These are phyloP conservation scores for Kwoniella europaea DNA, from an alignment of 768 basidiomycete genomes.

Conservation along the genomic window DNA sequence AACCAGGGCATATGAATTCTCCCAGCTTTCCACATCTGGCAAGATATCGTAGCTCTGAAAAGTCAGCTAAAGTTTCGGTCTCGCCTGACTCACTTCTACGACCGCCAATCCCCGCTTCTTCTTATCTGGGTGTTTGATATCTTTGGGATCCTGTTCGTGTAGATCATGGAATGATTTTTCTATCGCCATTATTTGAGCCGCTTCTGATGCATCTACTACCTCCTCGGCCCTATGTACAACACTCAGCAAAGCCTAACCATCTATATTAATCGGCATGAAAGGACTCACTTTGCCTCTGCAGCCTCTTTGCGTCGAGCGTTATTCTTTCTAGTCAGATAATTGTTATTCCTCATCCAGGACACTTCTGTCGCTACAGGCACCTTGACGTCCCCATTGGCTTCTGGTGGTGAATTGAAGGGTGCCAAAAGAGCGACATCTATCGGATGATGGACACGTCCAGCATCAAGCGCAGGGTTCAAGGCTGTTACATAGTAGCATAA, in stretches of 20 bases:
- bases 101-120: slow-evolving; percentile 41
- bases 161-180: slow-evolving; percentile 50
- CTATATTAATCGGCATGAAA: no score
- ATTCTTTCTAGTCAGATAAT: slow-evolving; percentile 67
- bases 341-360: slow-evolving; percentile 89
- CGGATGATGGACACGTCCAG: slow-evolving; percentile 60
- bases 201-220: slow-evolving; percentile 52
- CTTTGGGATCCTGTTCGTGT: slow-evolving; percentile 21
- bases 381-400: slow-evolving; percentile 56
- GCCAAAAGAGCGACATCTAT: slow-evolving; percentile 65
- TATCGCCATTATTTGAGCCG: slow-evolving; percentile 53
- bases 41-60: slow-evolving; percentile 49
- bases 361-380: slow-evolving; percentile 66
- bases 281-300: slow-evolving; percentile 34
- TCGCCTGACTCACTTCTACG: slow-evolving; percentile 41
- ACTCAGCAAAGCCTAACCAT: background rate
- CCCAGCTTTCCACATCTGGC: slow-evolving; percentile 49
- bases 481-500: slow-evolving; percentile 49
- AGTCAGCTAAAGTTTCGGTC: background rate
- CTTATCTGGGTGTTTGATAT: slow-evolving; percentile 41
- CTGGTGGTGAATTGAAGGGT: slow-evolving; percentile 59
- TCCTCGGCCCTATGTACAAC: slow-evolving; percentile 21
- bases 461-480: slow-evolving; percentile 71
- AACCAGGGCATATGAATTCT: slow-evolving; percentile 45
- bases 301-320: slow-evolving; percentile 32